A percentile compares a stretch with the other conserved stretches of the same genome.
Conservation (phyloP, 106 monocot species). For the Amphibolis antarctica region DNA sequence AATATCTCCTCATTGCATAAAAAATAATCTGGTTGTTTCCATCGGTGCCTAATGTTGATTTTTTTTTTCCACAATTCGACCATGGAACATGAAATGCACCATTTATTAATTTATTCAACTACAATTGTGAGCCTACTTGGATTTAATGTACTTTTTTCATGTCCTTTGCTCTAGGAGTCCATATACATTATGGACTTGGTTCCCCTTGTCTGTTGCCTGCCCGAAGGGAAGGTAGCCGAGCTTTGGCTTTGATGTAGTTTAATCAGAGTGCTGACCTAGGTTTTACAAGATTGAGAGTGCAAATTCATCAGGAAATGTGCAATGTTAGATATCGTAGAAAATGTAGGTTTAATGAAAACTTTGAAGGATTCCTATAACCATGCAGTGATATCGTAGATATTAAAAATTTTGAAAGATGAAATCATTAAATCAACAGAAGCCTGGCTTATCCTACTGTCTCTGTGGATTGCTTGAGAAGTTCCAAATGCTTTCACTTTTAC, state of each 20-base stretch:
- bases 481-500: too few species aligned
- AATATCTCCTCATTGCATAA: too few species aligned
- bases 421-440: not conserved
- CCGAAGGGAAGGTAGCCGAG: conserved; percentile 58
- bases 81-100: too few species aligned
- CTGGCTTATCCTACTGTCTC: not conserved
- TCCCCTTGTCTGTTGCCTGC: conserved; percentile 61
- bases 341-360: conserved; percentile 1
- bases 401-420: not conserved
- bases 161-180: conserved; percentile 19
- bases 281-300: conserved; percentile 66
- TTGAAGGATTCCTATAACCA: not conserved
- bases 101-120: too few species aligned
- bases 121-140: too few species aligned
- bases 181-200: conserved; percentile 70
- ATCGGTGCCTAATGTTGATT: too few species aligned
- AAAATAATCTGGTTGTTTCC: too few species aligned
- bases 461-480: not conserved
- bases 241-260: conserved; percentile 76
- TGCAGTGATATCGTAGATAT: not conserved
- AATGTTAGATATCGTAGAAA: conserved; percentile 44
- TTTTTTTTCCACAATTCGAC: too few species aligned
- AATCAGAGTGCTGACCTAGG: conserved; percentile 47
- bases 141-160: too few species aligned
- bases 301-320: conserved; percentile 67